Base-by-base conservation (phyloP, 2,329 filamentous ascomycete genomes). In the Fusarium hainanense region DNA sequence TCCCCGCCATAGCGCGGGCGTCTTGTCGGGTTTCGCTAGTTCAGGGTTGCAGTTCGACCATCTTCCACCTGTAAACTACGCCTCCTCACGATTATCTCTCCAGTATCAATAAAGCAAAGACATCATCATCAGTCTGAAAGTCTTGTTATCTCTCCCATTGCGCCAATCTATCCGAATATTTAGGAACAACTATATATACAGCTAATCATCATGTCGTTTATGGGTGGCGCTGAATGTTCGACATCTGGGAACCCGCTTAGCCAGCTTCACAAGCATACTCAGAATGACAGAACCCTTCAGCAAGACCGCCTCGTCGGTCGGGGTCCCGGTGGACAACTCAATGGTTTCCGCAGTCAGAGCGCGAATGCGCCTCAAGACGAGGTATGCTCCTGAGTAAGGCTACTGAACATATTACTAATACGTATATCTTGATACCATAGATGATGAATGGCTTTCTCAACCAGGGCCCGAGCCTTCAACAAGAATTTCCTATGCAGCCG, bases 241-340 rank as follows among this genome's bases (percentile, higher is more conserved):
- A 97, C 96, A 67, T 94, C 93, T 71, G 93, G 92, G 77, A 99
- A 99, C 81, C 96, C 97, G 61, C 90, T 99, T 76, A 95, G 93
- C 79, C 96, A 98, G 85, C 97, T 99, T 80, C 93, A 94, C 70
- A 99, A 99, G 82, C 94, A 98, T 81, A 93, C 96, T 60, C 93
- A 97, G 78, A 93, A 97, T 86, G 96, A 99, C 84, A 97, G 94
- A 82, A 96, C 93, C 61, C 85, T 98, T 61, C 96, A 98, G 82
- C 88, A 94, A 76, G 96, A 99, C 81, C 89, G 96, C 63, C 85
- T 98, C 66, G 90, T 93, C 64, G 93, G 93, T 68, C 85, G 91
- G 71, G 90, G 89, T 1, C 91, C 92, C 1, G 89, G 87, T 44
- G 90, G 88, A 10, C 84, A 91, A 76, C 86, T 92, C 75, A 91